Evolutionary conservation across 768 basidiomycete species (phyloP), one percentile per base, ranked within the genome.

Genomic region (Cubamyces sp.): DNA sequence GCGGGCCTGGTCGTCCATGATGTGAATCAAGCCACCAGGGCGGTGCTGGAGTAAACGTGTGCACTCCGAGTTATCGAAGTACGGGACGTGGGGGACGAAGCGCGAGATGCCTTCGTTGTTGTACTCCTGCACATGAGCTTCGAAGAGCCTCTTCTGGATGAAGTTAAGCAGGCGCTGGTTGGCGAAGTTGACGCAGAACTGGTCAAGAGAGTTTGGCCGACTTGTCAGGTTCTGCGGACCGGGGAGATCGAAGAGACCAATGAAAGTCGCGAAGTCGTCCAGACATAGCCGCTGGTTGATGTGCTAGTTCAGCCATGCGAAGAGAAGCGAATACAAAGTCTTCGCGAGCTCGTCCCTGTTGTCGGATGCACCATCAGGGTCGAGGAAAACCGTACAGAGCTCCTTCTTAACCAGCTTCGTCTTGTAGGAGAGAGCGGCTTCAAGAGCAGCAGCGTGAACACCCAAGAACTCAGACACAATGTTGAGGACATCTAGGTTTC

Each of bases 1-100:
- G 14, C 90, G 83, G 1, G 95, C 91, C 74, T 97, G 95, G 71
- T 98, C 96, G 71, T 98, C 96, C 90, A 98, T 93, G 74, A 98
- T 98, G 69, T 96, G 94, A 54, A 98, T 87, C 37, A 99, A 79
- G 1, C 97, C 97, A 12, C 95, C 96, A 1, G 92, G 94, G 57
- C 80, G 80, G 71, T 93, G 89, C 71, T 94, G 90, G 43, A 98
- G 77, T 30, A 99, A 79, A 8, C 93, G 85, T 30, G 98, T 75
- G 67, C 92, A 94, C 71, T 98, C 96, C 11, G 88, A 74, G 73
- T 98, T 98, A 76, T 96, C 93, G 72, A 93, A 93, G 78, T 90
- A 96, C 0, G 88, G 84, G 0, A 92, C 77, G 30, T 84, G 78
- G 0, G 91, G 91, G 2, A 91, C 83, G 56, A 85, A 81, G 1